Evolutionary conservation across 495 filamentous ascomycete species (phyloP).

Genomic region (Neurospora pannonica): DNA sequence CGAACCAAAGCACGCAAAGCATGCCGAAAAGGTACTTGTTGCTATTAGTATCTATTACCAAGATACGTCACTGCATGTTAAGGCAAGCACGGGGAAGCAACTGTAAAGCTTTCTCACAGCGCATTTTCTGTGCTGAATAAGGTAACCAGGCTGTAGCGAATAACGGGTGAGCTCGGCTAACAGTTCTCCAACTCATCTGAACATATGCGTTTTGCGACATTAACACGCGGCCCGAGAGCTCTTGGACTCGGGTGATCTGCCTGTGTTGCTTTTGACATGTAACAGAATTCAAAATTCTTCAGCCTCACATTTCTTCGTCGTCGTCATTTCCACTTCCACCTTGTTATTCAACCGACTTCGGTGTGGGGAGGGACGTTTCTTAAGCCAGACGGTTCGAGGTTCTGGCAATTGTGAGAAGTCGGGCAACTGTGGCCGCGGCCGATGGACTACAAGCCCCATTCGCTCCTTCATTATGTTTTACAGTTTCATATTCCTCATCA

Average conservation of each 20-base stretch:
- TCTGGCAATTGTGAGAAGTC: background rate
- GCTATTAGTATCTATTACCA: background rate
- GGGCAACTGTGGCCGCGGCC: background rate
- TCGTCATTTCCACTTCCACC: background rate
- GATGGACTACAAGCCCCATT: background rate
- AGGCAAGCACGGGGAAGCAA: background rate
- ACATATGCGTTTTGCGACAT: background rate
- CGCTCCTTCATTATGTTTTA: background rate
- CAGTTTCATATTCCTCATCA: background rate
- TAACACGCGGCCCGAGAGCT: background rate
- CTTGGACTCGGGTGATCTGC: background rate
- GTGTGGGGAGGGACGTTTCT: background rate
- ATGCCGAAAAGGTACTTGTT: background rate
- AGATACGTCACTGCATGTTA: background rate
- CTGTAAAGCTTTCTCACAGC: background rate
- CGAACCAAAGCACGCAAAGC: background rate
- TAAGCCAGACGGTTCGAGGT: background rate
- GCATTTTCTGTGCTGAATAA: background rate
- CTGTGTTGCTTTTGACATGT: background rate
- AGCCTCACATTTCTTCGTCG: background rate
- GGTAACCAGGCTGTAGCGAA: background rate
- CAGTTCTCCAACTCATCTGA: background rate
- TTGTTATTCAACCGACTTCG: background rate
- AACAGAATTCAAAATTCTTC: background rate
- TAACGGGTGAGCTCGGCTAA: background rate